Conservation (phyloP, 179 eudicot genomes). For the Carnegiea gigantea region DNA sequence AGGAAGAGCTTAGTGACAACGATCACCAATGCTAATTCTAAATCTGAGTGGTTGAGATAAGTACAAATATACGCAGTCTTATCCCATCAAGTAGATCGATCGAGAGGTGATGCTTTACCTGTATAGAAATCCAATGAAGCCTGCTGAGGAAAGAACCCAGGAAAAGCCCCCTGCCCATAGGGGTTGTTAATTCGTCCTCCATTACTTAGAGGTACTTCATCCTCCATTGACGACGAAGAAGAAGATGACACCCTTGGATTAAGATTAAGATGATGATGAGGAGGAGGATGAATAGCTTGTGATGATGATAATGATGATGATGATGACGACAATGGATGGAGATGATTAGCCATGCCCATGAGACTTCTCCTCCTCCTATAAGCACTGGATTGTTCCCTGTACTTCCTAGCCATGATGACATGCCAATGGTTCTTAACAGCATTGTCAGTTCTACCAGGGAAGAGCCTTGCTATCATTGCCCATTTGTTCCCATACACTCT, state of each 20-base stretch:
- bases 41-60: no score
- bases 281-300: not conserved
- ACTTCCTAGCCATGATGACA: slow-evolving; percentile 73
- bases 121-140: slow-evolving; percentile 38
- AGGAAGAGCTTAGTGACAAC: no score
- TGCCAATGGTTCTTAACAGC: slow-evolving; percentile 89
- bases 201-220: slow-evolving; percentile 13
- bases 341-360: not conserved
- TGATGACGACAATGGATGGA: not conserved
- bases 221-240: slow-evolving; percentile 36
- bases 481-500: slow-evolving; percentile 75
- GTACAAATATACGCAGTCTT: not conserved
- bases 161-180: not conserved
- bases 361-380: slow-evolving; percentile 46
- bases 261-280: not conserved
- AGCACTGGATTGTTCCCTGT: slow-evolving; percentile 64
- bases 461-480: slow-evolving; percentile 75
- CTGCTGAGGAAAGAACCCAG: slow-evolving; percentile 31
- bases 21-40: no score
- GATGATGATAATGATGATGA: slow-evolving; percentile 15
- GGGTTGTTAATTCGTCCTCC: not conserved
- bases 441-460: slow-evolving; percentile 79
- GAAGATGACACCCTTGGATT: slow-evolving; percentile 23
- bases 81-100: not conserved
- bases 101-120: slow-evolving; percentile 12